These are phyloP conservation scores for Lepidium didymum DNA, from an alignment of 345 rosid species.

Conservation along the genomic window DNA sequence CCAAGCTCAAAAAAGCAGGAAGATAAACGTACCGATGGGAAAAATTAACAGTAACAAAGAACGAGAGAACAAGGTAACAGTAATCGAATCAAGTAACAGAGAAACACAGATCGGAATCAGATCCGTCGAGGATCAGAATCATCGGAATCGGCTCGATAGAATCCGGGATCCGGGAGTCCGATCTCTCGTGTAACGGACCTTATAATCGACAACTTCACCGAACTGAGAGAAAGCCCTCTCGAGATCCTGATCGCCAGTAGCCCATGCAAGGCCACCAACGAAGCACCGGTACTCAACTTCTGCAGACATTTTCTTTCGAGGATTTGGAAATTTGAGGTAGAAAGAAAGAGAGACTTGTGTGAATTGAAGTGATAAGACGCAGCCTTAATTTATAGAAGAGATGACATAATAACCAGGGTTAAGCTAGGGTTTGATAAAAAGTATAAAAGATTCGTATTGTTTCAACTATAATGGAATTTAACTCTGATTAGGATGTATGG, in stretches of 20 bases:
- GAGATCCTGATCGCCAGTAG: slow-evolving; percentile 54
- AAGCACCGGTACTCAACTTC: slow-evolving; percentile 82
- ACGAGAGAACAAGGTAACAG: slow-evolving; percentile 49
- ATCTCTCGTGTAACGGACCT: slow-evolving; percentile 71
- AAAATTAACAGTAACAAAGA: slow-evolving; percentile 57
- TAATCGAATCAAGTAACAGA: slow-evolving; percentile 45
- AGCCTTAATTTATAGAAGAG: slow-evolving; percentile 17
- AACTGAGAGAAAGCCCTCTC: slow-evolving; percentile 48
- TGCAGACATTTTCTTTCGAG: slow-evolving; percentile 17
- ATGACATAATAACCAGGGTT: slow-evolving; percentile 15
- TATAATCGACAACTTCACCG: slow-evolving; percentile 83
- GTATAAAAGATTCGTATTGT: background rate
- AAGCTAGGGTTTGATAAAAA: background rate
- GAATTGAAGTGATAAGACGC: slow-evolving; percentile 4
- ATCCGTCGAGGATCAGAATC: slow-evolving; percentile 31
- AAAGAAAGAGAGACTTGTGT: background rate
- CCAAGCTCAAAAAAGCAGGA: slow-evolving; percentile 52
- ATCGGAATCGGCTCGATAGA: slow-evolving; percentile 16
- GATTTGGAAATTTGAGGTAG: background rate
- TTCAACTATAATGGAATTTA: background rate
- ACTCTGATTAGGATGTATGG: slow-evolving; percentile 16
- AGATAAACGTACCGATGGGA: slow-evolving; percentile 85
- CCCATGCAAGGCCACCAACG: slow-evolving; percentile 96
- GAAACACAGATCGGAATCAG: slow-evolving; percentile 34
- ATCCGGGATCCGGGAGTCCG: slow-evolving; percentile 28